Evolutionary conservation across 306 rosid genomes (phyloP).

Genomic region (Castanea sativa): DNA sequence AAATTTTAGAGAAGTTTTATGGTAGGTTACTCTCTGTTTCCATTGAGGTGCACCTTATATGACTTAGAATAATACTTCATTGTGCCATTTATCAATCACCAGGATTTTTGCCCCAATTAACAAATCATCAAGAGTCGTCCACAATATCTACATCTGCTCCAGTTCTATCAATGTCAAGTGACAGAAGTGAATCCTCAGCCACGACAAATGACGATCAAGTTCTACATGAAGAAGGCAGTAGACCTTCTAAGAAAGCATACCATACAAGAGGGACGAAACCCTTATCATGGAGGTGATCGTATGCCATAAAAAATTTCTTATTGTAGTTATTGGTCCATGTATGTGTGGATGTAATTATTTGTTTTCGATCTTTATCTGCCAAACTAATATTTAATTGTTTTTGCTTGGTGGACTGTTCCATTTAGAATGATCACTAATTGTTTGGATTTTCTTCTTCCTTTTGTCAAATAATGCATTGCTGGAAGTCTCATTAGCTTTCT

Average conservation of each 20-base stretch:
- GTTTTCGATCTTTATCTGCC: too few species aligned
- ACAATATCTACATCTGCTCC: constrained; percentile 70
- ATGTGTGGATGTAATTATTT: too few species aligned
- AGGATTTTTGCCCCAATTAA: constrained; percentile 38
- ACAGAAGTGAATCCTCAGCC: constrained; percentile 52
- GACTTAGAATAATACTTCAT: background rate
- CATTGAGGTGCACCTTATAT: background rate
- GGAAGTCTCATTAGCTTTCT: too few species aligned
- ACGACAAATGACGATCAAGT: constrained; percentile 34
- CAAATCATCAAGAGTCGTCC: constrained; percentile 50
- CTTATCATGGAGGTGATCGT: too few species aligned
- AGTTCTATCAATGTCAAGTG: constrained; percentile 45
- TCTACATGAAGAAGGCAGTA: constrained; percentile 31
- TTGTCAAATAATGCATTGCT: too few species aligned
- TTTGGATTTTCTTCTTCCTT: too few species aligned
- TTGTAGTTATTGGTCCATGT: too few species aligned
- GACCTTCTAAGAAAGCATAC: constrained; percentile 35
- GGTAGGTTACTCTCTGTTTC: background rate
- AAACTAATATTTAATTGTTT: too few species aligned
- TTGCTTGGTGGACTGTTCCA: too few species aligned
- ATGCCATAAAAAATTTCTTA: too few species aligned
- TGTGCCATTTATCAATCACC: constrained; percentile 19
- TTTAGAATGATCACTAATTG: too few species aligned
- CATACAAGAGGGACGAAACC: constrained; percentile 37
- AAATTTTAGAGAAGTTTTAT: background rate